A percentile compares a stretch with the other conserved stretches of the same genome.
Conservation (phyloP, 148 eudicot genomes). For the Suaeda aralocaspica region DNA sequence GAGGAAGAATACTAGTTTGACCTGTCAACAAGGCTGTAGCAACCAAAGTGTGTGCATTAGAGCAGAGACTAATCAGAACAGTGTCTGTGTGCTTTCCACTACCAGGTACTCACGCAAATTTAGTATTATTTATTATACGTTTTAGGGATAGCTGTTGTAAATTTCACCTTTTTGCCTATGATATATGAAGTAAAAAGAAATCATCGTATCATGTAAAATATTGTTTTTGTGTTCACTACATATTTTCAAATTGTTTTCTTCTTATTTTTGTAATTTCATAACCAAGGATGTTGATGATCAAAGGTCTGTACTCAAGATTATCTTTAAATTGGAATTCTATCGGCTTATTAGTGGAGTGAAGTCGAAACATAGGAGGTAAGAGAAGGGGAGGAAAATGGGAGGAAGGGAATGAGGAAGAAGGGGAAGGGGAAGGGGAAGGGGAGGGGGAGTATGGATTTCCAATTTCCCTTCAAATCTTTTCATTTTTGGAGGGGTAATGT, state of each 20-base stretch:
- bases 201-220: background rate
- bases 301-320: too few relatives aligned
- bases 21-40: conserved; percentile 63
- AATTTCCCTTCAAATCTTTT: too few relatives aligned
- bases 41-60: conserved; percentile 57
- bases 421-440: too few relatives aligned
- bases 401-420: too few relatives aligned
- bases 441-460: too few relatives aligned
- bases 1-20: conserved; percentile 40
- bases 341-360: too few relatives aligned
- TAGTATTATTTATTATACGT: background rate
- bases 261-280: too few relatives aligned
- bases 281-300: too few relatives aligned
- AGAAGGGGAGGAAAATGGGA: too few relatives aligned
- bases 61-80: conserved; percentile 68
- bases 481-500: too few relatives aligned
- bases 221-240: background rate
- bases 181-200: background rate
- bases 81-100: conserved; percentile 71
- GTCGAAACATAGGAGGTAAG: too few relatives aligned
- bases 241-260: background rate
- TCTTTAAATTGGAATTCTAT: too few relatives aligned
- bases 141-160: background rate
- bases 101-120: conserved; percentile 54
- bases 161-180: background rate